Evolutionary conservation across 495 filamentous ascomycete species (phyloP).

Genomic region (Collariella sp.): DNA sequence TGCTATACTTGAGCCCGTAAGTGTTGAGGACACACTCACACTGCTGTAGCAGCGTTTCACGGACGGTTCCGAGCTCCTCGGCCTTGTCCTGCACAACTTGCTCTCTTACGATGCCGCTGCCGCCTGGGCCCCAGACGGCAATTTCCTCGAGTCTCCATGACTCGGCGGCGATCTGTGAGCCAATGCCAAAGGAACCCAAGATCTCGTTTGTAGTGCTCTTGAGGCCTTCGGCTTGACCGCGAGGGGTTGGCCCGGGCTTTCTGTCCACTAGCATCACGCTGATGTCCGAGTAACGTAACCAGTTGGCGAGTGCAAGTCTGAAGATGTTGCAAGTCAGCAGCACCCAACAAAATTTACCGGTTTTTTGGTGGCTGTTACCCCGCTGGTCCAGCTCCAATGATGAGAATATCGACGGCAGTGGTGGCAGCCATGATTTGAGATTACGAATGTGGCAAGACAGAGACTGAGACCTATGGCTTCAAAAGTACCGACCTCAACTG

Average conservation of each 20-base stretch:
- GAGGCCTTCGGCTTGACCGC: constrained; percentile 16
- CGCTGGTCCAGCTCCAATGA: constrained; percentile 60
- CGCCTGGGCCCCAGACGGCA: constrained; percentile 12
- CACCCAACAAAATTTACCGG: too few relatives aligned
- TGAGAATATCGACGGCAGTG: constrained; percentile 42
- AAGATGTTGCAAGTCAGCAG: too few relatives aligned
- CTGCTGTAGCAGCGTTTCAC: constrained; percentile 15
- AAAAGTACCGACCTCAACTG: too few relatives aligned
- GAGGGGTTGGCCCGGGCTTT: constrained; percentile 8
- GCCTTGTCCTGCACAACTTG: constrained; percentile 14
- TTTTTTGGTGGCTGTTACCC: too few relatives aligned
- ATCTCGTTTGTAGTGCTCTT: constrained; percentile 18
- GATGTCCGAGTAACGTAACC: constrained; percentile 14
- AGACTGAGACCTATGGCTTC: too few relatives aligned
- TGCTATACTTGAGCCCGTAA: constrained; percentile 9
- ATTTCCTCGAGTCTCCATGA: constrained; percentile 20
- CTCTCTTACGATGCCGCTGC: constrained; percentile 13
- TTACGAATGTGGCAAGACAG: too few relatives aligned
- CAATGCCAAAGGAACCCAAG: constrained; percentile 16
- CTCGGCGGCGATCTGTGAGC: constrained; percentile 6
- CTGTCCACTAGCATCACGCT: constrained; percentile 12
- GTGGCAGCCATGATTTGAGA: background rate
- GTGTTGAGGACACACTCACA: background rate
- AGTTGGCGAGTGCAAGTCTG: constrained; percentile 13
- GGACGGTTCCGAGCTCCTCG: constrained; percentile 10